Conservation (phyloP, 2,329 filamentous ascomycete genomes). For the Cladosporium sp. region DNA sequence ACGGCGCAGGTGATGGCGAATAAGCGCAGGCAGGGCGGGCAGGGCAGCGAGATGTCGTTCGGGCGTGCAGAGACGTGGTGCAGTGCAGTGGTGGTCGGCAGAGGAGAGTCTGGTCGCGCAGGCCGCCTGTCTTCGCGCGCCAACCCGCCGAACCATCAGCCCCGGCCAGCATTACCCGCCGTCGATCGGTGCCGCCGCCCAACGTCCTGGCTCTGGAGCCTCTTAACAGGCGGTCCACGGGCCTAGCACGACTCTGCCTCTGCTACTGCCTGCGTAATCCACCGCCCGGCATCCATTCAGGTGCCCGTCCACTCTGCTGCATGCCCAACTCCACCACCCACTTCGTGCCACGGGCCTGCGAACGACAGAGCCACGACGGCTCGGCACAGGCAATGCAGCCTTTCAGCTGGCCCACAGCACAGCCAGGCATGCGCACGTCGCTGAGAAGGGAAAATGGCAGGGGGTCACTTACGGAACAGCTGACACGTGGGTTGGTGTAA, state of each 20-base stretch:
- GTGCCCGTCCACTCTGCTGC: not conserved
- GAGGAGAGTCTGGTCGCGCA: conserved; percentile 3
- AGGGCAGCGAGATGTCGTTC: not conserved
- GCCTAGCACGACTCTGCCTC: conserved; percentile 1
- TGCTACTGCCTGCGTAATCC: not conserved
- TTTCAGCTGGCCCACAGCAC: conserved; percentile 1
- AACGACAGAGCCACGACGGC: not conserved
- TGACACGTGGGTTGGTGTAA: not conserved
- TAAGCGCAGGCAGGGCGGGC: not conserved
- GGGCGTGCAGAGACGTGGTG: not conserved
- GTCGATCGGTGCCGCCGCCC: not conserved
- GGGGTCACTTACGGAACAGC: conserved; percentile 1
- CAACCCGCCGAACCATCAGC: not conserved
- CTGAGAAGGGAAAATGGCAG: not conserved
- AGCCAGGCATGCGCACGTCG: not conserved
- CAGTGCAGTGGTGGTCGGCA: not conserved
- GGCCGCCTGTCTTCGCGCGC: not conserved
- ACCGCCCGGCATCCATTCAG: not conserved
- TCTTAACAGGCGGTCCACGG: not conserved
- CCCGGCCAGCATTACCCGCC: not conserved
- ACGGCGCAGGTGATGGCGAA: conserved; percentile 3
- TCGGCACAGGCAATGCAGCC: not conserved
- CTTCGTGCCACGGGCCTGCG: not conserved
- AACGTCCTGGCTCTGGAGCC: not conserved
- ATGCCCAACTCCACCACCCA: conserved; percentile 3